A percentile compares a stretch with the other conserved stretches of the same genome.
These are phyloP conservation scores for Phytophthora multivora DNA, from an alignment of 352 stramenopile genomes.

Conservation along the genomic window DNA sequence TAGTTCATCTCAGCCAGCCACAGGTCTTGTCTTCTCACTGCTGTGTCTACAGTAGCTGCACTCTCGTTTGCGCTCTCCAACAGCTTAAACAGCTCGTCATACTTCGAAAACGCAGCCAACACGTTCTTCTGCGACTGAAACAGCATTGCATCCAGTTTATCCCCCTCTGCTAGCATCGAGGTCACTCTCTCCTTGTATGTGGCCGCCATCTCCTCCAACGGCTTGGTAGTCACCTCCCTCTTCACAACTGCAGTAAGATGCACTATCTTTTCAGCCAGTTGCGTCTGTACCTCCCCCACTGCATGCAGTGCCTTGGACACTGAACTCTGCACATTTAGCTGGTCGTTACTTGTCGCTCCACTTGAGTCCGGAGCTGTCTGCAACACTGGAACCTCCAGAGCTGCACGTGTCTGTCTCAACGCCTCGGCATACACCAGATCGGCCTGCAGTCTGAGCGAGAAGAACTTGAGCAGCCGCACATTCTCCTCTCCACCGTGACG, in stretches of 20 bases:
- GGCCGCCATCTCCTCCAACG: slow-evolving; percentile 74
- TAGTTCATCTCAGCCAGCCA: slow-evolving; percentile 83
- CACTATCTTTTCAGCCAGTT: slow-evolving; percentile 77
- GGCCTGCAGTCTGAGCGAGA: slow-evolving; percentile 65
- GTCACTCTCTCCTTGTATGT: slow-evolving; percentile 66
- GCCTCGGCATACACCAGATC: slow-evolving; percentile 80
- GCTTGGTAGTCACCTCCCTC: slow-evolving; percentile 65
- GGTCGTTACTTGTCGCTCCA: slow-evolving; percentile 5
- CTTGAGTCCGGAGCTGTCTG: not conserved
- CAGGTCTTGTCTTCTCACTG: slow-evolving; percentile 42
- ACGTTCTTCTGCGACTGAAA: slow-evolving; percentile 63
- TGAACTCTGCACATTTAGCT: slow-evolving; percentile 51
- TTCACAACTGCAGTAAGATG: slow-evolving; percentile 78
- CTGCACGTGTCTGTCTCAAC: slow-evolving; percentile 61
- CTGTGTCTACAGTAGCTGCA: slow-evolving; percentile 1
- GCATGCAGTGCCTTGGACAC: slow-evolving; percentile 65
- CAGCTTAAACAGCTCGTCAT: slow-evolving; percentile 62
- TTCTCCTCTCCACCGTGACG: slow-evolving; percentile 69
- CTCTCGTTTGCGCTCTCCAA: slow-evolving; percentile 48
- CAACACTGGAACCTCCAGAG: slow-evolving; percentile 45
- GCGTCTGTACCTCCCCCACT: slow-evolving; percentile 74
- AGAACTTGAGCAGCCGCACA: slow-evolving; percentile 67
- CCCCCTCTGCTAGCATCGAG: slow-evolving; percentile 58
- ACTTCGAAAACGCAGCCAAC: slow-evolving; percentile 58
- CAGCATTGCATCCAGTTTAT: slow-evolving; percentile 57